Conservation (phyloP, 768 basidiomycete species). For the Ephemerocybe angulata region DNA sequence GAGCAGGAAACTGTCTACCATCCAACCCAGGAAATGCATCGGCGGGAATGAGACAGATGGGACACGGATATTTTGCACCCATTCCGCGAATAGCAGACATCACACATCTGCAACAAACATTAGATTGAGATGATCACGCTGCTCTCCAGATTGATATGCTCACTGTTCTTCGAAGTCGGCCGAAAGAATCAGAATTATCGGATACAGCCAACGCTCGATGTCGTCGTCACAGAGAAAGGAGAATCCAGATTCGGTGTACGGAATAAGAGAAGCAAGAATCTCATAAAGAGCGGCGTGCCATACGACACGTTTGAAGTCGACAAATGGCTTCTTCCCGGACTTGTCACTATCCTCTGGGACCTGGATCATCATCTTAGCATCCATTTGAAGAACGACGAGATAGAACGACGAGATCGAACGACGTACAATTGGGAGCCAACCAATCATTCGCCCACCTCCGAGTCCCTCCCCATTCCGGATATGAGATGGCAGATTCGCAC, state of each 20-base stretch:
- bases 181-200: constrained; percentile 35
- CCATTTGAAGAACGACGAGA: neutral
- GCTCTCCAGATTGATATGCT: constrained; percentile 1
- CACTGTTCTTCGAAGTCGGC: constrained; percentile 48
- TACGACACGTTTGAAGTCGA: constrained; percentile 30
- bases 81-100: constrained; percentile 34
- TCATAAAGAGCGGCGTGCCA: constrained; percentile 27
- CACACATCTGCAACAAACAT: constrained; percentile 21
- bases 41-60: constrained; percentile 29
- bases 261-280: neutral
- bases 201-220: constrained; percentile 26
- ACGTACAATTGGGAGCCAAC: constrained; percentile 35
- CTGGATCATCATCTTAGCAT: constrained; percentile 15
- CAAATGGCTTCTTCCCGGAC: constrained; percentile 26
- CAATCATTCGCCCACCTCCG: constrained; percentile 33
- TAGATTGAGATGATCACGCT: neutral
- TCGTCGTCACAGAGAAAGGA: constrained; percentile 10
- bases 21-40: constrained; percentile 21
- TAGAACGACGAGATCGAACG: neutral
- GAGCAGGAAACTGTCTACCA: constrained; percentile 7
- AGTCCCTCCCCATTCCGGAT: constrained; percentile 31
- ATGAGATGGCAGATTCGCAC: constrained; percentile 28
- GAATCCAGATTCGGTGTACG: neutral
- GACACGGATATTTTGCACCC: constrained; percentile 29
- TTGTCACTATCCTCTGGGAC: constrained; percentile 28